Evolutionary conservation across 345 rosid genomes (phyloP), one percentile per base, ranked within the genome.

Genomic region (Stellera chamaejasme): DNA sequence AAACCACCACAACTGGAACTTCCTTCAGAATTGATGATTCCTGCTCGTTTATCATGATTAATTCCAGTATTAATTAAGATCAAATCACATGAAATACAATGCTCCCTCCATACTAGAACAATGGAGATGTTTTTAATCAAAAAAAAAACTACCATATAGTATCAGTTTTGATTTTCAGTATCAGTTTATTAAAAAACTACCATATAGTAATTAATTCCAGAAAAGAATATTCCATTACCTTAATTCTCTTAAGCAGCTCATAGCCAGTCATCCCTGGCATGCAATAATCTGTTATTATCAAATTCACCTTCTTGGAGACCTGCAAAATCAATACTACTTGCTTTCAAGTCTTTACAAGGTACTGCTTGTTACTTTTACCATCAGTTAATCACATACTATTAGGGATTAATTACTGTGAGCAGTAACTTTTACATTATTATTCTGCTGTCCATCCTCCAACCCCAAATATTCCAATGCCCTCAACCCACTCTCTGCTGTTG

Each of bases 201-300:
- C 23, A 19, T 0, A 12, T 9, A 12, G 27, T 32, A 10, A 13
- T 11, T 15, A 46, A 36, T 48, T 27, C 45, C 13, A 23, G 42
- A 41, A 25, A 45, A 45, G 39, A 2, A 43, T 15, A 43, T 13
- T 43, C 16, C 10, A 43, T 2, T 27, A 82, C 95, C 95, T 90
- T 90, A 13, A 90, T 68, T 77, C 75, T 86, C 77, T 90, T 81
- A 10, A 90, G 88, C 2, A 90, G 74, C 52, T 90, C 95, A 55
- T 80, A 90, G 27, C 97, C 95, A 1, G 95, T 82, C 95, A 90
- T 87, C 68, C 88, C 93, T 2, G 97, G 95, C 97, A 90, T 90
- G 55, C 97, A 84, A 13, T 90, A 90, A 67, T 90, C 95, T 46
- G 97, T 87, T 27, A 90, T 87, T 48, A 90, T 76, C 67, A 90